Evolutionary conservation across 768 basidiomycete genomes (phyloP).

Genomic region (Galerina sulciceps): DNA sequence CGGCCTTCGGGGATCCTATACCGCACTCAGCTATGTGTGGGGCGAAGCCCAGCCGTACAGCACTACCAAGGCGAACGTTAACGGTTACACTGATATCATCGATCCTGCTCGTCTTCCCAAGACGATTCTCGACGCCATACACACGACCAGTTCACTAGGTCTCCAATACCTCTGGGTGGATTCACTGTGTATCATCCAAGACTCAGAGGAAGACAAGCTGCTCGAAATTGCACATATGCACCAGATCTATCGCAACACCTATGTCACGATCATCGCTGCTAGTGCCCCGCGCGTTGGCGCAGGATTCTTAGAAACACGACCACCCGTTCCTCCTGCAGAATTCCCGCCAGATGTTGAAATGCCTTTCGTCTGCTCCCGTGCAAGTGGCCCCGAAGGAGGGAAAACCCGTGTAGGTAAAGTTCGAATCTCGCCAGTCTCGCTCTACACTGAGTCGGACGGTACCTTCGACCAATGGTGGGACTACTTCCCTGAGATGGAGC

Average conservation of each 20-base stretch:
- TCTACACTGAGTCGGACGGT: background rate
- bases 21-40: slow-evolving; percentile 10
- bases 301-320: too few relatives aligned
- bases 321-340: too few relatives aligned
- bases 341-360: background rate
- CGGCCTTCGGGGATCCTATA: background rate
- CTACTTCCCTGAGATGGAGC: slow-evolving; percentile 7
- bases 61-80: slow-evolving; percentile 1
- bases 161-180: slow-evolving; percentile 5
- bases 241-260: background rate
- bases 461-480: background rate
- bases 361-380: background rate
- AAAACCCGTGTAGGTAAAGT: background rate
- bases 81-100: background rate
- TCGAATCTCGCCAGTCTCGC: background rate
- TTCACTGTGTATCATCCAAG: slow-evolving; percentile 5
- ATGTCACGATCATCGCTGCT: background rate
- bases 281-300: too few relatives aligned
- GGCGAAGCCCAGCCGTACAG: background rate
- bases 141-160: background rate
- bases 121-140: slow-evolving; percentile 1
- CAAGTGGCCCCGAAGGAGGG: background rate
- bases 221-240: background rate
- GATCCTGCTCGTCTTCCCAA: background rate
- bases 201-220: slow-evolving; percentile 4